These are phyloP conservation scores for Aspergillus heteromorphus DNA, from an alignment of 495 filamentous ascomycete genomes.

Conservation along the genomic window DNA sequence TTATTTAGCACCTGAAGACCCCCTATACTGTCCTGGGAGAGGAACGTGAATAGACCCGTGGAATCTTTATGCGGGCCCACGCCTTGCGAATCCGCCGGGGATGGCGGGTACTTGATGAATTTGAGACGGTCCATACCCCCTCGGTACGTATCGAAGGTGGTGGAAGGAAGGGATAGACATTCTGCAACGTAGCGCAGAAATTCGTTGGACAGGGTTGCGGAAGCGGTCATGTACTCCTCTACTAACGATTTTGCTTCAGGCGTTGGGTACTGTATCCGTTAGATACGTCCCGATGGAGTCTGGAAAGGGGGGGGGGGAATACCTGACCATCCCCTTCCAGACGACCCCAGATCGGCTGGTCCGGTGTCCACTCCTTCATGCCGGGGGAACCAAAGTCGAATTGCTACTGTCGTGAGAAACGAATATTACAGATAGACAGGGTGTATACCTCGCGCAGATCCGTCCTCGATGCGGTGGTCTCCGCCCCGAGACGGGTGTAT, in stretches of 20 bases:
- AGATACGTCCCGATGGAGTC: too few species aligned
- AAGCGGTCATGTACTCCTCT: conserved; percentile 69
- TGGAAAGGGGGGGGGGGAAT: too few species aligned
- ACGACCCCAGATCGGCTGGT: too few species aligned
- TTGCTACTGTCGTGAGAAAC: too few species aligned
- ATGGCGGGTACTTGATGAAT: conserved; percentile 83
- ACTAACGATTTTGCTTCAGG: conserved; percentile 63
- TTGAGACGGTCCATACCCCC: conserved; percentile 87
- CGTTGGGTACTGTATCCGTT: too few species aligned
- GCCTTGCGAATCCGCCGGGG: conserved; percentile 58
- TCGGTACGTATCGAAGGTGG: conserved; percentile 80
- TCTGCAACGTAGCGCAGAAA: conserved; percentile 83
- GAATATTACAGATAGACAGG: too few species aligned
- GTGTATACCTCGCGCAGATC: too few species aligned
- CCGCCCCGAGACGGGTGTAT: too few species aligned
- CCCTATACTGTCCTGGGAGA: conserved; percentile 49
- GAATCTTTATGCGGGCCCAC: conserved; percentile 90
- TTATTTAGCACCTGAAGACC: conserved; percentile 48
- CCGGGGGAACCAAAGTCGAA: too few species aligned
- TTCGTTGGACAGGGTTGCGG: conserved; percentile 60
- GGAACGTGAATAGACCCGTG: conserved; percentile 56
- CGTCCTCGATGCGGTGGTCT: too few species aligned
- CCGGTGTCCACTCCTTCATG: too few species aligned
- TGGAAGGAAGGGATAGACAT: conserved; percentile 64
- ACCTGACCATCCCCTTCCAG: too few species aligned